These are phyloP conservation scores for Fraxinus sp. DNA, from an alignment of 305 asterid genomes.

Conservation along the genomic window DNA sequence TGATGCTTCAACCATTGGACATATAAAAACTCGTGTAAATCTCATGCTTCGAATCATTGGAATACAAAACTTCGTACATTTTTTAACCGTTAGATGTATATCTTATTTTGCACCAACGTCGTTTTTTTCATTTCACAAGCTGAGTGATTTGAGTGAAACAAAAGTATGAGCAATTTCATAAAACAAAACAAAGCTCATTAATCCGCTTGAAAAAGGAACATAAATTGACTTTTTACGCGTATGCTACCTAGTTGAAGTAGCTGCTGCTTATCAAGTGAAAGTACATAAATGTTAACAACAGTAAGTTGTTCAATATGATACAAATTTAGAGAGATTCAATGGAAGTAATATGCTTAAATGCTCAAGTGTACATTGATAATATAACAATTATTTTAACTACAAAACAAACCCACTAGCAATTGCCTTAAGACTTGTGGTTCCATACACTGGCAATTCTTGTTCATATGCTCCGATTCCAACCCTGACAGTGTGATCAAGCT, in stretches of 20 bases:
- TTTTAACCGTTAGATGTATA: not conserved
- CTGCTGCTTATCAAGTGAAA: not conserved
- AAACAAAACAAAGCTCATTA: not conserved
- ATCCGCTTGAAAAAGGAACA: not conserved
- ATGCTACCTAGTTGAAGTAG: not conserved
- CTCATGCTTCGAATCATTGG: not conserved
- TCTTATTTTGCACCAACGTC: not conserved
- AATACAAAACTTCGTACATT: not conserved
- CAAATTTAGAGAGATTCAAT: not conserved
- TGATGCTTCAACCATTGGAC: not conserved
- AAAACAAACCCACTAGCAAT: constrained; percentile 43
- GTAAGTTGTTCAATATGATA: not conserved
- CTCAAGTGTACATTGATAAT: not conserved
- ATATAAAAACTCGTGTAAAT: not conserved
- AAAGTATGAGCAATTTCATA: not conserved
- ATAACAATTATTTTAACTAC: not conserved
- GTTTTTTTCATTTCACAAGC: not conserved
- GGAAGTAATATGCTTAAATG: not conserved
- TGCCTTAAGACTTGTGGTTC: constrained; percentile 62
- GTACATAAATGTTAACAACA: not conserved
- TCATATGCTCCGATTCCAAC: constrained; percentile 43
- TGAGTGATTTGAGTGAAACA: not conserved
- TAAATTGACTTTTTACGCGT: too few species aligned
- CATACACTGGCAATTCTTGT: constrained; percentile 84
- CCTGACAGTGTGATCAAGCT: constrained; percentile 65